These are phyloP conservation scores for Fusarium sp. DNA, from an alignment of 2,329 filamentous ascomycete species.

Conservation along the genomic window DNA sequence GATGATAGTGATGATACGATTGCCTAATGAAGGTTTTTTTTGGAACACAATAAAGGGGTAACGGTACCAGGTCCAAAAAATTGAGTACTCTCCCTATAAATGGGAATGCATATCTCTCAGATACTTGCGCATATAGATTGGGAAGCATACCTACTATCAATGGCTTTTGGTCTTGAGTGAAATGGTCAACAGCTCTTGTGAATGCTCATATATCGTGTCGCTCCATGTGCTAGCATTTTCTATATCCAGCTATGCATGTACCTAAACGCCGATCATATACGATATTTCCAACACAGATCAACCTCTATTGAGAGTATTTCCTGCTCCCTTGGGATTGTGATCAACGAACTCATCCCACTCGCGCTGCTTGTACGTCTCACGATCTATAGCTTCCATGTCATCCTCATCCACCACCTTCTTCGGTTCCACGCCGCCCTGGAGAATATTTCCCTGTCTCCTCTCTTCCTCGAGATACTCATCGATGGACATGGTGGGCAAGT, in stretches of 20 bases:
- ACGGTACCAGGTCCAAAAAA: neutral
- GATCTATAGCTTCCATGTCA: slow-evolving; percentile 85
- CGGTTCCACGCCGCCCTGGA: slow-evolving; percentile 87
- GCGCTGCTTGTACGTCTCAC: slow-evolving; percentile 90
- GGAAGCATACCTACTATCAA: neutral
- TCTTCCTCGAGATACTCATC: slow-evolving; percentile 98
- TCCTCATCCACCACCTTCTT: slow-evolving; percentile 86
- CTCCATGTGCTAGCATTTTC: slow-evolving; percentile 15
- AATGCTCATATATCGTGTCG: slow-evolving; percentile 13
- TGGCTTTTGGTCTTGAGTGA: neutral
- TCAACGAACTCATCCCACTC: slow-evolving; percentile 97
- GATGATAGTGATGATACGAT: slow-evolving; percentile 22
- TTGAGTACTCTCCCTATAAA: neutral
- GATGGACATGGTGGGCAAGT: slow-evolving; percentile 95
- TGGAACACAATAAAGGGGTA: neutral
- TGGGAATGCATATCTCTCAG: neutral
- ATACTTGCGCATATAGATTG: neutral
- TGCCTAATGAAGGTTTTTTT: neutral
- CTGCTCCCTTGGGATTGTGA: slow-evolving; percentile 84
- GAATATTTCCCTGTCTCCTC: slow-evolving; percentile 82
- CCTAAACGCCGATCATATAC: slow-evolving; percentile 17
- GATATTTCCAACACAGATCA: slow-evolving; percentile 35
- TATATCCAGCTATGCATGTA: slow-evolving; percentile 16
- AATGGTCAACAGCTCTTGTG: neutral
- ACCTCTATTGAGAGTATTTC: slow-evolving; percentile 86